These are phyloP conservation scores for Nakazawaea holstii DNA, from an alignment of 805 yeast genomes.

Conservation along the genomic window DNA sequence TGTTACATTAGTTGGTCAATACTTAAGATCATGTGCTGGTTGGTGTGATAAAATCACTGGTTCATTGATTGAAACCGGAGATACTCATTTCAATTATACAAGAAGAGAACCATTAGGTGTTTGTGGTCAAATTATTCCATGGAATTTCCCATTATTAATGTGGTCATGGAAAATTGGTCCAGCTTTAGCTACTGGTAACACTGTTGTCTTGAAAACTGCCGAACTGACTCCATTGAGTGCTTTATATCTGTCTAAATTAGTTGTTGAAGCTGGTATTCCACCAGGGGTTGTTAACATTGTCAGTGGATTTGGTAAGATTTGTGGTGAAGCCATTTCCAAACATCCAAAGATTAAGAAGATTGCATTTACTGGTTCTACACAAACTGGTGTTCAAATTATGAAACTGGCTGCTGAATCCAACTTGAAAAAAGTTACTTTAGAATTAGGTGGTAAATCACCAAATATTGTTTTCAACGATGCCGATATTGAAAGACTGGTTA, in stretches of 20 bases:
- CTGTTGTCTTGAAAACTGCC: constrained; percentile 58
- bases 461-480: constrained; percentile 85
- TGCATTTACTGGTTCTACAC: constrained; percentile 68
- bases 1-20: constrained; percentile 38
- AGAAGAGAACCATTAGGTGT: constrained; percentile 64
- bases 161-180: constrained; percentile 68
- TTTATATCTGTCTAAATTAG: constrained; percentile 46
- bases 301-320: constrained; percentile 56
- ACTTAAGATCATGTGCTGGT: constrained; percentile 48
- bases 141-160: constrained; percentile 70
- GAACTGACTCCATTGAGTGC: constrained; percentile 65
- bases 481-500: constrained; percentile 68
- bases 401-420: constrained; percentile 72
- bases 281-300: constrained; percentile 59
- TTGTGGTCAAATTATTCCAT: constrained; percentile 67
- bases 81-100: constrained; percentile 43
- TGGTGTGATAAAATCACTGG: constrained; percentile 50
- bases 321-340: constrained; percentile 53
- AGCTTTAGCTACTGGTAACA: constrained; percentile 62
- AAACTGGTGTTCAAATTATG: constrained; percentile 76
- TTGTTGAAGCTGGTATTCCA: constrained; percentile 57
- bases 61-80: constrained; percentile 42
- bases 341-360: constrained; percentile 57
- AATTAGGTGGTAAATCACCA: constrained; percentile 96
- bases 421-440: constrained; percentile 88